phyloP scores from a whole-genome alignment of 2,329 filamentous ascomycete species.

The Plectosphaerella sp. region DNA sequence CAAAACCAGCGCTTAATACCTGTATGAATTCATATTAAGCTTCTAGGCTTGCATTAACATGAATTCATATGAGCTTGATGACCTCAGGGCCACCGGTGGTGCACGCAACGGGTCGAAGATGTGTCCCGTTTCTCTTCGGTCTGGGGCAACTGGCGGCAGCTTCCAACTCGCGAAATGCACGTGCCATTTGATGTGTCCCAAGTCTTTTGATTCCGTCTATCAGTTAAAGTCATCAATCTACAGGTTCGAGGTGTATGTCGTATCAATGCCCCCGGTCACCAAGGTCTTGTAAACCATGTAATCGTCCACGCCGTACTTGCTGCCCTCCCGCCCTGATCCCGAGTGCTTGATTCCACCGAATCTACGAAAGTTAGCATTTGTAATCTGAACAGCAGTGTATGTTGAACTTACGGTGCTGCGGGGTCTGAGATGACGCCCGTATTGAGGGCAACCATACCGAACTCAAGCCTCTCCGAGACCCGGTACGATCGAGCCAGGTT shows the following conservation, averaged over 20 bases:
- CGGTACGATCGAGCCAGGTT: constrained; percentile 33
- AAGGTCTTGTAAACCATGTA: constrained; percentile 53
- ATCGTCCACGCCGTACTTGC: constrained; percentile 35
- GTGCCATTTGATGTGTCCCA: too few relatives aligned
- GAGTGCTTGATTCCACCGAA: constrained; percentile 15
- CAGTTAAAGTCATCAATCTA: background rate
- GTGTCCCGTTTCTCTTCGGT: too few relatives aligned
- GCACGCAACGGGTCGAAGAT: too few relatives aligned
- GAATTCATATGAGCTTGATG: too few relatives aligned
- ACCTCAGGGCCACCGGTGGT: too few relatives aligned
- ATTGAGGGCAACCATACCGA: constrained; percentile 64
- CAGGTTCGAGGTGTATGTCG: background rate
- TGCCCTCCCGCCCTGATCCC: constrained; percentile 10
- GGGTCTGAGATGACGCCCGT: constrained; percentile 36
- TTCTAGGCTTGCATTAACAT: too few relatives aligned
- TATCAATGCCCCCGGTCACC: constrained; percentile 28
- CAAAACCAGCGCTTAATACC: too few relatives aligned
- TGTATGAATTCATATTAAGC: too few relatives aligned
- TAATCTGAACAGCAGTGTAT: background rate
- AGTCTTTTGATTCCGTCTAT: too few relatives aligned
- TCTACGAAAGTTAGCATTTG: background rate
- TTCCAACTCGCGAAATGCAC: too few relatives aligned
- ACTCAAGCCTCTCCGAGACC: constrained; percentile 48
- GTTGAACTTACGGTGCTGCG: constrained; percentile 20
- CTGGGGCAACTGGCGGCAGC: too few relatives aligned